Percentiles rank a stretch among this genome's conserved stretches.
Evolutionary conservation across 139 green algal species (phyloP).

Genomic region (Mesotaenium endlicherianum): DNA sequence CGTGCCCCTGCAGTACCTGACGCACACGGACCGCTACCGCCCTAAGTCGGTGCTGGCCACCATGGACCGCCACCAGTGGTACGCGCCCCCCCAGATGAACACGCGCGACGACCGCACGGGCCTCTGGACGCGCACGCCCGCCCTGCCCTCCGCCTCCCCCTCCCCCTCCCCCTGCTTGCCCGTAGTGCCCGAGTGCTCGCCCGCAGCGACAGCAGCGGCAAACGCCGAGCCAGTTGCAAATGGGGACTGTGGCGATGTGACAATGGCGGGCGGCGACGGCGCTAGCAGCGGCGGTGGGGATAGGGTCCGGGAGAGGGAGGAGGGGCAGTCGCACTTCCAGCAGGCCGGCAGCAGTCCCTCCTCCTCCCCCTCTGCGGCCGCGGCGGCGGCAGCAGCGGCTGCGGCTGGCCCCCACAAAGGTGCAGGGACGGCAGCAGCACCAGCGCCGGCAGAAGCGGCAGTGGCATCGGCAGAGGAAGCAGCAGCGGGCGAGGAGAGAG

Average conservation of each 20-base stretch:
- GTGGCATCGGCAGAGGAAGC: too few species aligned
- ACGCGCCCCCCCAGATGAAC: conserved; percentile 72
- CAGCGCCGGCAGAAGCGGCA: too few species aligned
- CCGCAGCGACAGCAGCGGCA: background rate
- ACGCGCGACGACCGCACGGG: conserved; percentile 66
- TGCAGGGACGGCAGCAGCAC: too few species aligned
- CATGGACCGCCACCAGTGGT: conserved; percentile 66
- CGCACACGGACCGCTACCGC: conserved; percentile 59
- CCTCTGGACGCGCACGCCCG: conserved; percentile 31
- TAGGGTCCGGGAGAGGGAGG: too few species aligned
- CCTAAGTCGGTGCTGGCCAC: conserved; percentile 32
- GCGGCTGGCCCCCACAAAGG: too few species aligned
- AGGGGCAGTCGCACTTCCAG: too few species aligned
- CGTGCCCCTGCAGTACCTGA: conserved; percentile 74
- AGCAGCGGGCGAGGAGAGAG: too few species aligned
- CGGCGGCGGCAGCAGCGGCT: too few species aligned
- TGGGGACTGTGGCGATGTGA: background rate
- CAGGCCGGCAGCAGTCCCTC: too few species aligned
- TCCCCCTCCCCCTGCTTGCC: too few species aligned
- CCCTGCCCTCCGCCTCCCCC: too few species aligned
- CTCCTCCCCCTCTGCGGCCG: too few species aligned
- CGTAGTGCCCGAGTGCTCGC: background rate
- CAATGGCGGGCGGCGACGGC: background rate
- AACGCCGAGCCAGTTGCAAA: background rate
- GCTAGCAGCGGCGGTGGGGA: background rate